Conservation (phyloP, 2,329 filamentous ascomycete genomes). For the Penicillium thymicola region DNA sequence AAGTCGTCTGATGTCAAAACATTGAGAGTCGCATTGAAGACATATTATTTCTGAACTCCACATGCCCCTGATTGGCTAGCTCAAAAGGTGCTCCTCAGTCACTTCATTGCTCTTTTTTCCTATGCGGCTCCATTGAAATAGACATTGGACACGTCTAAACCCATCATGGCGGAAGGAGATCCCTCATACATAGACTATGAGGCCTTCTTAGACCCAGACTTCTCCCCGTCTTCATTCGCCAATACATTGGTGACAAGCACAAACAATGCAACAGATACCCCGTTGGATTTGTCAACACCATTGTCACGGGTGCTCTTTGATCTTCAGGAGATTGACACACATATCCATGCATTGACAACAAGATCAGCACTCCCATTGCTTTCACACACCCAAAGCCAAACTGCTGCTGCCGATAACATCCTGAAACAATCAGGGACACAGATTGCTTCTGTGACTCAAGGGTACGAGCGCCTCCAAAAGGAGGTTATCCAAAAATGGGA, state of each 20-base stretch:
- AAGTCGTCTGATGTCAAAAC: neutral
- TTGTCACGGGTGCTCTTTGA: slow-evolving; percentile 93
- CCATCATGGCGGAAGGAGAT: slow-evolving; percentile 37
- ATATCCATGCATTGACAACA: slow-evolving; percentile 86
- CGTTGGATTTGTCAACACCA: slow-evolving; percentile 89
- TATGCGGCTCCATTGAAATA: slow-evolving; percentile 1
- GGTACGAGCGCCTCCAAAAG: slow-evolving; percentile 78
- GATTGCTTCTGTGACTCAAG: slow-evolving; percentile 74
- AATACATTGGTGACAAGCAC: slow-evolving; percentile 84
- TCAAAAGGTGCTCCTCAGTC: neutral
- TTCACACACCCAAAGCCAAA: slow-evolving; percentile 71
- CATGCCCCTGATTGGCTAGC: neutral
- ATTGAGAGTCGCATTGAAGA: neutral
- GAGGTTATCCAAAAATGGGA: slow-evolving; percentile 85
- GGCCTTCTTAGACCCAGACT: slow-evolving; percentile 77
- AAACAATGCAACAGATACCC: slow-evolving; percentile 86
- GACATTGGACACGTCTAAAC: slow-evolving; percentile 4
- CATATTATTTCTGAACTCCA: neutral
- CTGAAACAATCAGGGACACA: slow-evolving; percentile 75
- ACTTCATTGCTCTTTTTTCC: neutral
- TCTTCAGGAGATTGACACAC: slow-evolving; percentile 92
- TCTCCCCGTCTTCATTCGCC: slow-evolving; percentile 78
- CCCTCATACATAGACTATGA: slow-evolving; percentile 95
- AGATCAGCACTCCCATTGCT: slow-evolving; percentile 79
- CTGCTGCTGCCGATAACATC: slow-evolving; percentile 67